These are phyloP conservation scores for Mucor plumbeus DNA, from an alignment of 371 early-diverging fungal species.

Conservation along the genomic window DNA sequence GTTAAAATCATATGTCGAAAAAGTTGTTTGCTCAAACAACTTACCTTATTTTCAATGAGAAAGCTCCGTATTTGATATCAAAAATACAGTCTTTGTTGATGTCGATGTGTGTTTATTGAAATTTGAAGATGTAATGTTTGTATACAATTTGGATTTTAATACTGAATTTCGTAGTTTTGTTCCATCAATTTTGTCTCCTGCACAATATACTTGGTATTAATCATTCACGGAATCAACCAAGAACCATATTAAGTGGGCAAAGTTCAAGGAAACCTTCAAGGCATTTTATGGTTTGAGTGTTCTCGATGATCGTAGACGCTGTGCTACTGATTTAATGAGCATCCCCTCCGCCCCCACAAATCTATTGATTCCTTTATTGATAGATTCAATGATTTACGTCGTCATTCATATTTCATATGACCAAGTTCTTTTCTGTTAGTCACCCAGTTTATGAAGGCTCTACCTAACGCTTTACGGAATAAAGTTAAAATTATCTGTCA, in stretches of 20 bases:
- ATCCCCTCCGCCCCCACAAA: neutral
- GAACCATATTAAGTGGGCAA: neutral
- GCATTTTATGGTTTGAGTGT: neutral
- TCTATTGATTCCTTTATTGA: slow-evolving; percentile 10
- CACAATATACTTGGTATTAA: slow-evolving; percentile 9
- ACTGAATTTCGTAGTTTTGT: slow-evolving; percentile 6
- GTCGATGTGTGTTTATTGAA: neutral
- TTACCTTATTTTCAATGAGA: slow-evolving; percentile 16
- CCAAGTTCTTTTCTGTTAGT: neutral
- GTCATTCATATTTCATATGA: slow-evolving; percentile 7
- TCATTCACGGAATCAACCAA: neutral
- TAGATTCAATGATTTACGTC: slow-evolving; percentile 14
- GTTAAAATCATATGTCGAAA: too few relatives aligned
- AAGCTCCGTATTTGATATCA: neutral
- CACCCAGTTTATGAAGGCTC: neutral
- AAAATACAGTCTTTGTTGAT: neutral
- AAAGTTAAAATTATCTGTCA: neutral
- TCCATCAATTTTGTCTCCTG: neutral
- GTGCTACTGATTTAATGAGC: neutral
- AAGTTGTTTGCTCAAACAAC: too few relatives aligned
- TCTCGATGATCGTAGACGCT: neutral
- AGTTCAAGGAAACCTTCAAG: slow-evolving; percentile 1
- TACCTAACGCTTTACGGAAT: neutral
- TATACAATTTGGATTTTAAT: neutral
- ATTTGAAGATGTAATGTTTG: slow-evolving; percentile 16